Evolutionary conservation across 805 yeast genomes (phyloP).

Genomic region (Zygosaccharomyces pseudorouxii): DNA sequence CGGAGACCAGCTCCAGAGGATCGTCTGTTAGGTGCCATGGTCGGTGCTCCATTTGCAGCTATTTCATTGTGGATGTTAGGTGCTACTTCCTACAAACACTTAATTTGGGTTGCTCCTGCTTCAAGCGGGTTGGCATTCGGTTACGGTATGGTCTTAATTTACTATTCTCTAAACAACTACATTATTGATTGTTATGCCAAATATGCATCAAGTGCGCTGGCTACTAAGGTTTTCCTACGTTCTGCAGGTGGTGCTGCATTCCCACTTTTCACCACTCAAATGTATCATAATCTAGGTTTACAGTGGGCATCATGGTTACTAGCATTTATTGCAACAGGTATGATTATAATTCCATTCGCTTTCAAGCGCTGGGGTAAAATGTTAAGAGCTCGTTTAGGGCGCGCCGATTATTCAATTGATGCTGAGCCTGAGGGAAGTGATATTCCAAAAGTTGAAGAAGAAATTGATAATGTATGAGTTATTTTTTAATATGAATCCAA

Average conservation of each 20-base stretch:
- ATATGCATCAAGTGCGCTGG: slow-evolving; percentile 75
- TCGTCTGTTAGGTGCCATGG: slow-evolving; percentile 73
- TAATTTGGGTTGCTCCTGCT: slow-evolving; percentile 77
- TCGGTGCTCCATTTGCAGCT: slow-evolving; percentile 80
- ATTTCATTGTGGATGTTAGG: slow-evolving; percentile 75
- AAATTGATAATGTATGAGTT: not conserved
- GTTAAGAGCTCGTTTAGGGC: slow-evolving; percentile 61
- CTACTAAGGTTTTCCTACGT: slow-evolving; percentile 76
- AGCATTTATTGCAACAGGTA: slow-evolving; percentile 72
- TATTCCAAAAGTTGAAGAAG: not conserved
- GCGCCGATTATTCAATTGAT: slow-evolving; percentile 53
- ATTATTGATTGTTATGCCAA: slow-evolving; percentile 87
- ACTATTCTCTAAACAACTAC: slow-evolving; percentile 73
- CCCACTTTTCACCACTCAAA: slow-evolving; percentile 75
- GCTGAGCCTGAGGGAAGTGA: slow-evolving; percentile 8
- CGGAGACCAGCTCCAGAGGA: slow-evolving; percentile 75
- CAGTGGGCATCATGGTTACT: slow-evolving; percentile 79
- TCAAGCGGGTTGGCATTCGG: slow-evolving; percentile 79
- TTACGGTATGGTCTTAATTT: slow-evolving; percentile 69
- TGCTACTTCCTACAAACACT: slow-evolving; percentile 65
- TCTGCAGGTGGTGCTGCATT: slow-evolving; percentile 84
- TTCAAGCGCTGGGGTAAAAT: slow-evolving; percentile 63
- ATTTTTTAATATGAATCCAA: not conserved
- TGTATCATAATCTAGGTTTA: slow-evolving; percentile 68
- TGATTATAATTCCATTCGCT: slow-evolving; percentile 67